Evolutionary conservation across 2,329 filamentous ascomycete genomes (phyloP).

Genomic region (Penicillium sp.): DNA sequence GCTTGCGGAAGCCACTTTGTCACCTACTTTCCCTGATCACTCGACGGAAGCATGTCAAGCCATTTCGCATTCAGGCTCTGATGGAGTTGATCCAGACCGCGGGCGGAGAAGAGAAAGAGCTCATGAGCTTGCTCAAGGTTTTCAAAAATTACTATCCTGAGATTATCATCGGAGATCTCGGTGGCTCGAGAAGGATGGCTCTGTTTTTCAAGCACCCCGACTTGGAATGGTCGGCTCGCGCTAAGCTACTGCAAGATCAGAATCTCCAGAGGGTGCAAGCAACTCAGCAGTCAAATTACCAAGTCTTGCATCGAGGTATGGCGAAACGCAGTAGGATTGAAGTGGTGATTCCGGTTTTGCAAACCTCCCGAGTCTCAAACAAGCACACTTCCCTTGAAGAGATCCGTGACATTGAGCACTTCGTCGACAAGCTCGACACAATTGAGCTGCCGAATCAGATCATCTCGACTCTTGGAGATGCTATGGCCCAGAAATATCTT

Average conservation of each 20-base stretch:
- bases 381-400: conserved; percentile 67
- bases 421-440: conserved; percentile 74
- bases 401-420: conserved; percentile 69
- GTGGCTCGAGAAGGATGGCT: conserved; percentile 45
- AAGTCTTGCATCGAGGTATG: conserved; percentile 60
- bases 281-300: conserved; percentile 60
- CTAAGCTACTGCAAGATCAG: conserved; percentile 68
- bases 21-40: conserved; percentile 80
- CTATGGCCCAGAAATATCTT: conserved; percentile 75
- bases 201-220: conserved; percentile 67
- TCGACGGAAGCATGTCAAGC: conserved; percentile 78
- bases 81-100: conserved; percentile 54
- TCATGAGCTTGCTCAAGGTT: conserved; percentile 75
- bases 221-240: conserved; percentile 69
- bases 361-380: conserved; percentile 74
- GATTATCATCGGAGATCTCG: conserved; percentile 74
- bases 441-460: conserved; percentile 83
- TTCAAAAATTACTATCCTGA: conserved; percentile 92
- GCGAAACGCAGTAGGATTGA: conserved; percentile 55
- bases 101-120: conserved; percentile 70
- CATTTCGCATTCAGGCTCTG: conserved; percentile 78
- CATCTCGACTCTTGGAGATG: conserved; percentile 74
- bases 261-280: conserved; percentile 48
- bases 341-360: conserved; percentile 66
- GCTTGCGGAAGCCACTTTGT: conserved; percentile 70